Percentiles rank a stretch among this genome's conserved stretches.
Conservation (phyloP, 345 rosid species). For the Linum tenue region DNA sequence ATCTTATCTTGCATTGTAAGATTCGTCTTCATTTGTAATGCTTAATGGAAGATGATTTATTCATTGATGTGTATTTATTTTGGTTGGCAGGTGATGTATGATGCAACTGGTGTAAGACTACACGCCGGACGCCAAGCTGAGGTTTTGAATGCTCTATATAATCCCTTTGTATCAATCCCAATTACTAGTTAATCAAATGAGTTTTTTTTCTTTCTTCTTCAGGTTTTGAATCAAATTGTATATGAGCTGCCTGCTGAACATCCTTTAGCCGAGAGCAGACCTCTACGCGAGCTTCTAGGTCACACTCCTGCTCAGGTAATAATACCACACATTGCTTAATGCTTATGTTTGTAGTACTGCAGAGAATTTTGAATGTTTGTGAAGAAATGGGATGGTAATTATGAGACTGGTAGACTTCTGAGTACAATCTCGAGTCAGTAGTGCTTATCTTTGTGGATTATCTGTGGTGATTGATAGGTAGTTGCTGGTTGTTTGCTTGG, state of each 20-base stretch:
- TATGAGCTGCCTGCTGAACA: slow-evolving; percentile 83
- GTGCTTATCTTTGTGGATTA: neutral
- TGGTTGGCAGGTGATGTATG: slow-evolving; percentile 66
- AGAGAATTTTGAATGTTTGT: neutral
- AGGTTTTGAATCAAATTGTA: slow-evolving; percentile 94
- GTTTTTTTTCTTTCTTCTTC: slow-evolving; percentile 3
- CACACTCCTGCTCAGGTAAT: slow-evolving; percentile 80
- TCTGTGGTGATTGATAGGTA: slow-evolving; percentile 35
- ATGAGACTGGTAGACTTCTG: no score
- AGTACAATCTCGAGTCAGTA: neutral
- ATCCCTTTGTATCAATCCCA: neutral
- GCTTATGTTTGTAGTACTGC: neutral
- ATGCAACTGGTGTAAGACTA: slow-evolving; percentile 78
- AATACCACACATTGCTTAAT: neutral
- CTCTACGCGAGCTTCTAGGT: slow-evolving; percentile 78
- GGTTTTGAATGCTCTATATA: slow-evolving; percentile 28
- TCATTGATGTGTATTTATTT: slow-evolving; percentile 11
- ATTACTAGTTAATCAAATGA: neutral
- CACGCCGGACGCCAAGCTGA: slow-evolving; percentile 96
- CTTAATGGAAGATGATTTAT: neutral
- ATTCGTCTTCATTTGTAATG: neutral
- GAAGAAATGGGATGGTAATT: neutral
- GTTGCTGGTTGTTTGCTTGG: slow-evolving; percentile 77
- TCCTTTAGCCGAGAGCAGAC: slow-evolving; percentile 78
- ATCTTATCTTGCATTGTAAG: slow-evolving; percentile 68